Conservation (phyloP, 164 flowering plant genomes). For the Aristolochia fimbriata region DNA sequence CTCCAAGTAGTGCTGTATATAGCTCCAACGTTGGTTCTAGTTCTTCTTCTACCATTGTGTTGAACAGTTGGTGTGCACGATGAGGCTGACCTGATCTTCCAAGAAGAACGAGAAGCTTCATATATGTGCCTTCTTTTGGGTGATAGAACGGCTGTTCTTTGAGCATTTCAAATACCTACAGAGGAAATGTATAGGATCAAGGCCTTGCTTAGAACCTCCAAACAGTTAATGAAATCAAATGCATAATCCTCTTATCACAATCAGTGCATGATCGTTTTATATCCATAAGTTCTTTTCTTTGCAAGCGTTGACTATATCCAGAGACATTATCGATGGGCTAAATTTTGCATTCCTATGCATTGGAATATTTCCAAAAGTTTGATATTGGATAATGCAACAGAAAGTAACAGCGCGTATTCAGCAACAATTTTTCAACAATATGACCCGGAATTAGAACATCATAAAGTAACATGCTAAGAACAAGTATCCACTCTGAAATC, state of each 20-base stretch:
- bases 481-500: too few relatives aligned
- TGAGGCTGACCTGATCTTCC: conserved; percentile 74
- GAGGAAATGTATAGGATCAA: neutral
- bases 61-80: conserved; percentile 67
- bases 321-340: too few relatives aligned
- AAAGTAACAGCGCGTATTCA: too few relatives aligned
- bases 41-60: conserved; percentile 73
- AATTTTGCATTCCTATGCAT: too few relatives aligned
- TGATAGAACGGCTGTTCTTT: conserved; percentile 75
- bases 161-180: conserved; percentile 81
- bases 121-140: conserved; percentile 81
- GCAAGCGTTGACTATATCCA: neutral
- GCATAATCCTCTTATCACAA: neutral
- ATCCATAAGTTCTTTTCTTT: neutral
- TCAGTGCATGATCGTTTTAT: neutral
- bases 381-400: too few relatives aligned
- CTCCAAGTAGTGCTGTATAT: conserved; percentile 78
- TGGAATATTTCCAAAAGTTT: too few relatives aligned
- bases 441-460: too few relatives aligned
- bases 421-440: too few relatives aligned
- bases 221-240: neutral
- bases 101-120: conserved; percentile 84
- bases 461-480: too few relatives aligned
- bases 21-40: conserved; percentile 63
- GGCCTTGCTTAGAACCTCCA: neutral